Percentiles rank a stretch among this genome's conserved stretches.
phyloP scores from a whole-genome alignment of 2,329 filamentous ascomycete genomes.

The Arthrobotrys pseudoclavata region DNA sequence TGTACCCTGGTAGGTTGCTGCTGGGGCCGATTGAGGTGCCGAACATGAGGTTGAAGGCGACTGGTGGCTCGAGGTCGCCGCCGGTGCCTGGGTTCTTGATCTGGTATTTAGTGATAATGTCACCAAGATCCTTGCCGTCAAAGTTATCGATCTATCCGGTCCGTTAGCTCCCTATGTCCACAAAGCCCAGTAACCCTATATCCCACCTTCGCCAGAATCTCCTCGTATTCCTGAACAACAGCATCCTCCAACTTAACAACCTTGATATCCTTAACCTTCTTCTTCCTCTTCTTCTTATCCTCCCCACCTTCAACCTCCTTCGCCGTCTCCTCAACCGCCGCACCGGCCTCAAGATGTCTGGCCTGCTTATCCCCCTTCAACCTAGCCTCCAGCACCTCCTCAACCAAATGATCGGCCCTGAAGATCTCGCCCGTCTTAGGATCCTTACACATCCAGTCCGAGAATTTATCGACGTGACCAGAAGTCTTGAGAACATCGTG shows the following conservation, averaged over 20 bases:
- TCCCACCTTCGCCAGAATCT: constrained; percentile 79
- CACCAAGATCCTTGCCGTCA: constrained; percentile 84
- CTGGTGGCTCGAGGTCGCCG: constrained; percentile 81
- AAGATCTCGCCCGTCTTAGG: constrained; percentile 97
- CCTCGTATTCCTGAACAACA: constrained; percentile 89
- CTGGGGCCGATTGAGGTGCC: constrained; percentile 93
- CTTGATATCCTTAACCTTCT: constrained; percentile 80
- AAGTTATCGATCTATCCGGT: constrained; percentile 85
- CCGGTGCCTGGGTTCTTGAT: constrained; percentile 88
- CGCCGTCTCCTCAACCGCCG: constrained; percentile 62
- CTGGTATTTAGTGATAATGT: constrained; percentile 90
- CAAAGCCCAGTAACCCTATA: not conserved
- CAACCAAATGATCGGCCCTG: constrained; percentile 94
- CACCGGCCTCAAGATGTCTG: constrained; percentile 77
- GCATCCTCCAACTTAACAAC: constrained; percentile 88
- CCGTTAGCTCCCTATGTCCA: not conserved
- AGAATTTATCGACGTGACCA: constrained; percentile 97
- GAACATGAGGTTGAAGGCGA: constrained; percentile 99
- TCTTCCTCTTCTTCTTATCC: constrained; percentile 86
- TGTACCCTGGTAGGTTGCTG: constrained; percentile 79
- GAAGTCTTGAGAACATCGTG: constrained; percentile 94
- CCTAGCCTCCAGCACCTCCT: constrained; percentile 88
- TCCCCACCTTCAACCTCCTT: constrained; percentile 77
- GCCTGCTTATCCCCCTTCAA: constrained; percentile 93
- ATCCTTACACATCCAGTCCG: constrained; percentile 99